Evolutionary conservation across 2,329 filamentous ascomycete genomes (phyloP).

Genomic region (Cercospora canescens): DNA sequence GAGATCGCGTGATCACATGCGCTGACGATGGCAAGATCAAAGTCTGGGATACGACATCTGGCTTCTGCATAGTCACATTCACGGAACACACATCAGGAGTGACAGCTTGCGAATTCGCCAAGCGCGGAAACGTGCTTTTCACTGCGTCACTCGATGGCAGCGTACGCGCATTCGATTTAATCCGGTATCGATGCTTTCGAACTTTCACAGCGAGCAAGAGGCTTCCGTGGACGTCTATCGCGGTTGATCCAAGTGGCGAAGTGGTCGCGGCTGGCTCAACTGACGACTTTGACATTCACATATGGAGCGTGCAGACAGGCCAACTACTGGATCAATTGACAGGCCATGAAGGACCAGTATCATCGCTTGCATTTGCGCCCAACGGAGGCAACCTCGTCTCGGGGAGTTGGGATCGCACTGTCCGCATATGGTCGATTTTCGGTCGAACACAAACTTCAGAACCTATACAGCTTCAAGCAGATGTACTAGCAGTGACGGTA

Average conservation of each 20-base stretch:
- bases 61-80: slow-evolving; percentile 97
- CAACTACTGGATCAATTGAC: slow-evolving; percentile 88
- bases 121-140: slow-evolving; percentile 92
- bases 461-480: slow-evolving; percentile 85
- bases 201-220: slow-evolving; percentile 94
- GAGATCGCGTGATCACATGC: slow-evolving; percentile 87
- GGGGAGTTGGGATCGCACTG: slow-evolving; percentile 95
- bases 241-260: slow-evolving; percentile 96
- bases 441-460: slow-evolving; percentile 92
- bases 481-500: slow-evolving; percentile 83
- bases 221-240: slow-evolving; percentile 88
- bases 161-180: slow-evolving; percentile 91
- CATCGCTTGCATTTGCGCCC: slow-evolving; percentile 82
- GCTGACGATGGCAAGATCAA: slow-evolving; percentile 98
- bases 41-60: slow-evolving; percentile 94
- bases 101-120: slow-evolving; percentile 91
- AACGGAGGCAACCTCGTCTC: slow-evolving; percentile 82
- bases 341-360: slow-evolving; percentile 92
- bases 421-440: slow-evolving; percentile 95
- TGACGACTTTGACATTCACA: slow-evolving; percentile 95
- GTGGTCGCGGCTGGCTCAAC: slow-evolving; percentile 93
- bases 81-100: slow-evolving; percentile 95
- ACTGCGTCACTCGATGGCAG: slow-evolving; percentile 94
- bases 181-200: slow-evolving; percentile 93
- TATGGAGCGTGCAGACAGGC: slow-evolving; percentile 98